Base-by-base conservation (phyloP, 2,329 filamentous ascomycete genomes). In the Dissoconium aciculare region DNA sequence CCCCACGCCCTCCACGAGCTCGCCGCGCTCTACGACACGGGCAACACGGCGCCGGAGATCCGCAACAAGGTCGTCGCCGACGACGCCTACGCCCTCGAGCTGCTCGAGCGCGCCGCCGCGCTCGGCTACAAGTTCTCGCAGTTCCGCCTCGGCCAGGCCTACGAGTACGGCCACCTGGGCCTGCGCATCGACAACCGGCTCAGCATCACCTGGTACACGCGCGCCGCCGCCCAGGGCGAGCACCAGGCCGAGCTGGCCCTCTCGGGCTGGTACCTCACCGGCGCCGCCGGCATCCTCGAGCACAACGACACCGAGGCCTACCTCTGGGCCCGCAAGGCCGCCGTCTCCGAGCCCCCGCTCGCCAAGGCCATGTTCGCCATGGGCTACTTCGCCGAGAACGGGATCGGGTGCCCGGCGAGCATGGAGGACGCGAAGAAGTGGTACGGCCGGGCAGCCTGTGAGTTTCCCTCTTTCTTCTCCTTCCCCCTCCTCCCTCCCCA, bases 341-440 rank as follows among this genome's bases (percentile, higher is more conserved):
- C 89, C 0, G 72, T 76, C 40, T 79, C 83, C 3, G 84, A 87
- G 27, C 60, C 60, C 9, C 61, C 62, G 3, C 59, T 94, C 21
- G 75, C 83, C 5, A 98, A 95, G 63, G 89, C 89, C 0, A 81
- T 95, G 59, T 95, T 94, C 58, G 89, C 87, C 0, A 93, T 98
- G 79, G 89, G 89, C 0, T 94, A 95, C 58, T 94, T 92, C 51
- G 91, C 82, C 1, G 89, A 98, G 57, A 77, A 89, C 28, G 89
- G 89, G 9, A 95, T 98, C 45, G 89, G 89, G 16, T 75, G 82
- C 41, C 66, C 77, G 11, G 74, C 79, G 5, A 91, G 87, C 53
- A 49, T 94, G 45, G 89, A 98, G 48, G 89, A 95, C 58, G 89
- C 87, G 13, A 94, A 92, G 66, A 72, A 84, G 46, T 98, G 89